phyloP scores from a whole-genome alignment of 371 early-diverging fungal genomes.

The Actinomucor elegans region DNA sequence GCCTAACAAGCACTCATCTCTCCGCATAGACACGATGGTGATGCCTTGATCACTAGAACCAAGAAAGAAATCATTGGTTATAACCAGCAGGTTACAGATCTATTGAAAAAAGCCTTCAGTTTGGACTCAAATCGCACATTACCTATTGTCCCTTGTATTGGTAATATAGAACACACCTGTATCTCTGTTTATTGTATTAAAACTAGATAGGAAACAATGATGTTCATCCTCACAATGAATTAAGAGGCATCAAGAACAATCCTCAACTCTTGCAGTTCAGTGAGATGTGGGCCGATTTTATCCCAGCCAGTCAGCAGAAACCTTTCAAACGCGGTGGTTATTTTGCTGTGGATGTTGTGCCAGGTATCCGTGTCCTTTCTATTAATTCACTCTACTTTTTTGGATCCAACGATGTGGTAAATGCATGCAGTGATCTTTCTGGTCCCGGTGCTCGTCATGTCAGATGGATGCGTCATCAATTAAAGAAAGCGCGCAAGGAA shows the following conservation, averaged over 20 bases:
- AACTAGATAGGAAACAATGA: conserved; percentile 73
- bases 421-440: conserved; percentile 41
- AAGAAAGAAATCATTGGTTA: conserved; percentile 58
- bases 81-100: conserved; percentile 33
- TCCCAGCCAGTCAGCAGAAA: conserved; percentile 55
- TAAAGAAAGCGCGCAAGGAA: conserved; percentile 45
- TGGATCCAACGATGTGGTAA: conserved; percentile 64
- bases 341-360: conserved; percentile 59
- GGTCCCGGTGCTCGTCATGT: conserved; percentile 69
- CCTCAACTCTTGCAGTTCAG: conserved; percentile 36
- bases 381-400: conserved; percentile 75
- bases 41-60: conserved; percentile 59
- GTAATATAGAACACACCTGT: conserved; percentile 4
- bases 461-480: conserved; percentile 65
- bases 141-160: conserved; percentile 57
- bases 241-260: conserved; percentile 49
- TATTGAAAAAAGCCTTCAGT: conserved; percentile 20
- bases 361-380: conserved; percentile 48
- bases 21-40: conserved; percentile 75
- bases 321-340: conserved; percentile 70
- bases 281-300: conserved; percentile 53
- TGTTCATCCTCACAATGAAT: conserved; percentile 66
- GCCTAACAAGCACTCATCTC: too few relatives aligned
- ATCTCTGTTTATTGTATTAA: background rate
- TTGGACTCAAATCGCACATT: conserved; percentile 17